Conservation (phyloP, 2,329 filamentous ascomycete species). For the Penicillium olsonii region DNA sequence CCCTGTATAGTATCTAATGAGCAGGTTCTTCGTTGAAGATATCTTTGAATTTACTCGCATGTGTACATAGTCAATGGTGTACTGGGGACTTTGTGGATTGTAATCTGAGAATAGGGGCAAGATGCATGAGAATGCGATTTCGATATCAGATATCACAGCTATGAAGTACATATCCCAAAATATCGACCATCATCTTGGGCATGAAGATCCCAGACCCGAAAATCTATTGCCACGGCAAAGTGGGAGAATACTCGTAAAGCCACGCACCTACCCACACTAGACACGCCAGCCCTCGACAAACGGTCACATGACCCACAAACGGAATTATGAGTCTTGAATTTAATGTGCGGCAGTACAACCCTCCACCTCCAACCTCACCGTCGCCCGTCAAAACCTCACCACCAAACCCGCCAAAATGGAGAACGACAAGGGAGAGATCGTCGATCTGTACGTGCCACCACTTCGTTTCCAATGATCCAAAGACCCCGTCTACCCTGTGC, state of each 20-base stretch:
- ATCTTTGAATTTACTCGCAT: too few relatives aligned
- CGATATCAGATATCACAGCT: too few relatives aligned
- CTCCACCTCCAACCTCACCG: slow-evolving; percentile 35
- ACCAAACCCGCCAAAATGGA: slow-evolving; percentile 74
- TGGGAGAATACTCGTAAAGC: neutral
- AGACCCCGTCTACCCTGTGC: slow-evolving; percentile 16
- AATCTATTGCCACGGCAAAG: slow-evolving; percentile 23
- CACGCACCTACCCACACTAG: slow-evolving; percentile 15
- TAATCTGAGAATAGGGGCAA: too few relatives aligned
- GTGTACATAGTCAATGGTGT: too few relatives aligned
- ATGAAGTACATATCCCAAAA: too few relatives aligned
- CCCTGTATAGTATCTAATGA: too few relatives aligned
- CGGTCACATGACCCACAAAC: slow-evolving; percentile 46
- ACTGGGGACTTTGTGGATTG: too few relatives aligned
- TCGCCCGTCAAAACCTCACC: slow-evolving; percentile 39
- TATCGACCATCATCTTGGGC: too few relatives aligned
- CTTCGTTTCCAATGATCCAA: slow-evolving; percentile 15
- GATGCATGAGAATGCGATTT: too few relatives aligned
- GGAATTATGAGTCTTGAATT: slow-evolving; percentile 32
- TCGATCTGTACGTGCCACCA: slow-evolving; percentile 79
- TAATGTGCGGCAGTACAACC: slow-evolving; percentile 34
- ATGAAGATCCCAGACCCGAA: neutral
- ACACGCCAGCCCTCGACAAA: slow-evolving; percentile 41
- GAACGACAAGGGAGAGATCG: slow-evolving; percentile 99
- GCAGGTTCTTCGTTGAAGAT: too few relatives aligned